Base-by-base conservation (phyloP, 1,284 basidiomycete species). In the Pseudozyma thailandica region DNA sequence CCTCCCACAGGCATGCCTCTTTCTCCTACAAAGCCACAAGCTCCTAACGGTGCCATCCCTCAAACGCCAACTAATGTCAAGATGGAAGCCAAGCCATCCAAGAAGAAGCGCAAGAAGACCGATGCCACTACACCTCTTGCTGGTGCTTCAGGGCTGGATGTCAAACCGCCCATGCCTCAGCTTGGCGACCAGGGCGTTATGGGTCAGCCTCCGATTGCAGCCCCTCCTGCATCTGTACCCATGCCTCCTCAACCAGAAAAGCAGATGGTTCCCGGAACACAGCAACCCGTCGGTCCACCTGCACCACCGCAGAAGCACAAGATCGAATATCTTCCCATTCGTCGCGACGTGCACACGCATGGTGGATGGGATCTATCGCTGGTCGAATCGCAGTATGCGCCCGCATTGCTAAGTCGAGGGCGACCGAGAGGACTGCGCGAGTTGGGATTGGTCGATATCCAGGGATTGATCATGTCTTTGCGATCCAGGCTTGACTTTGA, bases 311-410 rank as follows among this genome's bases (percentile, higher is more conserved):
- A 88, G 33, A 88, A 92, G 60, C 90, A 91, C 77, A 92, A 91
- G 84, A 91, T 98, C 74, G 92, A 94, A 85, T 98, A 98, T 81
- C 86, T 91, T 25, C 95, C 95, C 0, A 85, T 92, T 16, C 88
- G 88, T 10, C 89, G 91, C 25, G 90, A 91, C 56, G 83, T 92
- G 26, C 89, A 91, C n/a, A 90, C 89, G 0, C 86, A 89, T 60
- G 93, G 92, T 28, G 94, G 94, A 13, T 90, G 93, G 78, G 92
- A 97, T 82, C 81, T 94, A 20, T 86, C 88, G 49, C 73, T 85
- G n/a, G 84, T 93, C 54, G 89, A 92, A 72, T 86, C 87, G 15
- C 90, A 92, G 75, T 85, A 88, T 37, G 83, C 85, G 16, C 86
- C 85, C 9, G 75, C 85, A 23, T 79, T 86, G 51, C 87, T 86